Evolutionary conservation across 768 basidiomycete species (phyloP).

Genomic region (Harrya chromipes): DNA sequence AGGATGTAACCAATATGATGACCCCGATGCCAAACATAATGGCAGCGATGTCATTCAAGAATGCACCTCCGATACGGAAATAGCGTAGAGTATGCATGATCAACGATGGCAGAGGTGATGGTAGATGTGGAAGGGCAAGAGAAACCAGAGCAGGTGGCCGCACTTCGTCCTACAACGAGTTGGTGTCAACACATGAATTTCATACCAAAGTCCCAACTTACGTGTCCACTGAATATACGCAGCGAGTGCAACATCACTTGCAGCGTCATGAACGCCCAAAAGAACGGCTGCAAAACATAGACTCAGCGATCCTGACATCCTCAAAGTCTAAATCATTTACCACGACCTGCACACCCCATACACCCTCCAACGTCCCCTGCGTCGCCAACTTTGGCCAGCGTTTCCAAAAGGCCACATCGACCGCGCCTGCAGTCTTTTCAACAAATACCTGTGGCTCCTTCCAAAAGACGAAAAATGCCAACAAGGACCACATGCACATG

Average conservation of each 20-base stretch:
- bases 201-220: conserved; percentile 34
- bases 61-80: conserved; percentile 59
- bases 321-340: conserved; percentile 36
- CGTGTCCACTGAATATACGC: conserved; percentile 67
- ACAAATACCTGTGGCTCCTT: conserved; percentile 55
- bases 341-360: conserved; percentile 53
- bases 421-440: conserved; percentile 33
- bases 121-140: conserved; percentile 61
- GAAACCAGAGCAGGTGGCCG: conserved; percentile 59
- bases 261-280: conserved; percentile 77
- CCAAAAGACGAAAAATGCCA: conserved; percentile 67
- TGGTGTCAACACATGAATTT: conserved; percentile 2
- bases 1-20: conserved; percentile 52
- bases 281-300: conserved; percentile 56
- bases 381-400: conserved; percentile 61
- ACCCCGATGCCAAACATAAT: conserved; percentile 72
- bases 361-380: conserved; percentile 33
- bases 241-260: conserved; percentile 70
- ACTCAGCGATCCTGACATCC: conserved; percentile 2
- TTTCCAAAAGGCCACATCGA: conserved; percentile 43
- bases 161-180: conserved; percentile 46
- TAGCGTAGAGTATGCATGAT: conserved; percentile 65
- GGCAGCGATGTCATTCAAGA: conserved; percentile 71
- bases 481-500: conserved; percentile 57
- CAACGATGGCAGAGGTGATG: conserved; percentile 58